Evolutionary conservation across 345 rosid species (phyloP).

Genomic region (Euphorbia peplus): DNA sequence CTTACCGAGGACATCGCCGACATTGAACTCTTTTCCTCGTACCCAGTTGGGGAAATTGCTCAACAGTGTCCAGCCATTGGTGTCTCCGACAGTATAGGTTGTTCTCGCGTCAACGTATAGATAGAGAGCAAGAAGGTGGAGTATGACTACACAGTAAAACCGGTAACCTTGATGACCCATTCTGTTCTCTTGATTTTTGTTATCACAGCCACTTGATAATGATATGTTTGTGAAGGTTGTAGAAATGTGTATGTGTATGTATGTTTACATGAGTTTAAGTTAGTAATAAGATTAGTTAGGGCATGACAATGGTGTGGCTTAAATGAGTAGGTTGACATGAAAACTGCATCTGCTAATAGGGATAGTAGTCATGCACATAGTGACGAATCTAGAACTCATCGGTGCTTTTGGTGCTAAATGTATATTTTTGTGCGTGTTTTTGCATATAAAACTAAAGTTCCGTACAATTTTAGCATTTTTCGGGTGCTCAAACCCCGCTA

Average conservation of each 20-base stretch:
- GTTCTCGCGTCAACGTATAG: slow-evolving; percentile 5
- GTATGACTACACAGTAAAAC: background rate
- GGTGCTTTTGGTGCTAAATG: no score
- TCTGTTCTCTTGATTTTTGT: background rate
- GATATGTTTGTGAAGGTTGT: background rate
- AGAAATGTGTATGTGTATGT: background rate
- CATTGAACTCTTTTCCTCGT: slow-evolving; percentile 38
- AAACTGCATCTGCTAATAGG: background rate
- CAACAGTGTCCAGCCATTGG: slow-evolving; percentile 33
- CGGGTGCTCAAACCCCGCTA: no score
- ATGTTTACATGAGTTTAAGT: background rate
- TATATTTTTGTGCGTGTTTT: no score
- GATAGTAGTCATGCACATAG: background rate
- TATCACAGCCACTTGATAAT: background rate
- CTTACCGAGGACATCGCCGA: slow-evolving; percentile 36
- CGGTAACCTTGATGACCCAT: slow-evolving; percentile 1
- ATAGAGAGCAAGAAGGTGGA: slow-evolving; percentile 7
- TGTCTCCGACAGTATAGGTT: slow-evolving; percentile 32
- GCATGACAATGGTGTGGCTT: background rate
- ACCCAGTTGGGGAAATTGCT: slow-evolving; percentile 37
- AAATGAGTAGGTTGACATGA: background rate
- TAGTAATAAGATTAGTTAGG: background rate
- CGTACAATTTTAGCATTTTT: no score
- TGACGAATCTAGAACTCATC: no score
- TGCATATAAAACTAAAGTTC: no score